A percentile compares a stretch with the other conserved stretches of the same genome.
These are phyloP conservation scores for Inga laurina DNA, from an alignment of 306 rosid species.

Conservation along the genomic window DNA sequence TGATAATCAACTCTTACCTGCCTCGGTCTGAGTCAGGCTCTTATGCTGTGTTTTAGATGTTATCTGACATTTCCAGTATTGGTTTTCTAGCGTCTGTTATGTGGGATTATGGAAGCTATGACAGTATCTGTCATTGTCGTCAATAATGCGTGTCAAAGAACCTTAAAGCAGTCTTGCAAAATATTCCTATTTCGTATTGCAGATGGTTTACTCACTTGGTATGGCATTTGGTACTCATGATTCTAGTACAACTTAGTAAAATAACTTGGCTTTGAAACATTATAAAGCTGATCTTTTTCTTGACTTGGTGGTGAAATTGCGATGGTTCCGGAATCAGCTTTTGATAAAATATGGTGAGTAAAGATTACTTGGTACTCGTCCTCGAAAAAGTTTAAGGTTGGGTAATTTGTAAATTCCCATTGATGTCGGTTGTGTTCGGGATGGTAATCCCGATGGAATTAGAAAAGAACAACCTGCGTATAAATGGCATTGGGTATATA, in stretches of 20 bases:
- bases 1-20: slow-evolving; percentile 33
- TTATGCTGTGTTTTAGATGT: slow-evolving; percentile 18
- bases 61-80: slow-evolving; percentile 36
- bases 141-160: slow-evolving; percentile 30
- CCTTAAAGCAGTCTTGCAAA: neutral
- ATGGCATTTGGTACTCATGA: neutral
- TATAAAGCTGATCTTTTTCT: neutral
- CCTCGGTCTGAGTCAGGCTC: slow-evolving; percentile 6
- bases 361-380: no score
- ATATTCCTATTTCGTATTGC: slow-evolving; percentile 5
- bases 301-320: neutral
- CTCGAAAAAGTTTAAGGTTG: no score
- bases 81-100: slow-evolving; percentile 34
- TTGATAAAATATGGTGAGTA: neutral
- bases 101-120: slow-evolving; percentile 46
- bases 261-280: neutral
- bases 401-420: no score
- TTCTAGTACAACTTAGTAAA: neutral
- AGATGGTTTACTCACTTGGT: neutral
- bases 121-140: slow-evolving; percentile 29
- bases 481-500: no score
- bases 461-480: no score
- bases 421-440: no score
- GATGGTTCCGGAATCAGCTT: neutral
- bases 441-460: no score